Conservation (phyloP, 2,329 filamentous ascomycete species). For the Endoconidiophora laricicola region DNA sequence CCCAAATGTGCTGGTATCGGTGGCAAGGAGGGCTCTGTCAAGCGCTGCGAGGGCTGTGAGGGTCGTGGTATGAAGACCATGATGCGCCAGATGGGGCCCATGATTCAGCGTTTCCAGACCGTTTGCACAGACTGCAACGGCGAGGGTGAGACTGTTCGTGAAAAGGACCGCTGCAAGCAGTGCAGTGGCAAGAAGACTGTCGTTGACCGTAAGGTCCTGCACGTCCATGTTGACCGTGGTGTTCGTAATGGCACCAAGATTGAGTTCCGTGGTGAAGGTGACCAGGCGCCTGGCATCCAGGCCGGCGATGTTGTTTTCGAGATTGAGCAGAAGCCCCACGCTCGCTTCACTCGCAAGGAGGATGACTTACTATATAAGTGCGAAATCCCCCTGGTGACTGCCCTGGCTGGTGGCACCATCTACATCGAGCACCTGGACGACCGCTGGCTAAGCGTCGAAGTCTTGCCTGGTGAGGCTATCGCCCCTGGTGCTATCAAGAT, state of each 20-base stretch:
- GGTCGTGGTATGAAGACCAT: slow-evolving; percentile 98
- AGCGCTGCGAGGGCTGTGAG: slow-evolving; percentile 78
- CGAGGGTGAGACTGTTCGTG: slow-evolving; percentile 89
- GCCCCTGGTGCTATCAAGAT: slow-evolving; percentile 86
- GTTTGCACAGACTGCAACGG: slow-evolving; percentile 97
- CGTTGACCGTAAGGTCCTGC: slow-evolving; percentile 92
- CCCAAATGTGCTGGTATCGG: slow-evolving; percentile 84
- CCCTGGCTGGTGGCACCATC: slow-evolving; percentile 77
- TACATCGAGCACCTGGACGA: slow-evolving; percentile 95
- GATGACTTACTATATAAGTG: slow-evolving; percentile 92
- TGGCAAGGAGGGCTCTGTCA: slow-evolving; percentile 95
- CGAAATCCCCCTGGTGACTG: slow-evolving; percentile 90
- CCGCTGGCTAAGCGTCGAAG: slow-evolving; percentile 85
- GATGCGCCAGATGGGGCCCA: slow-evolving; percentile 99
- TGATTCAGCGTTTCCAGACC: slow-evolving; percentile 99
- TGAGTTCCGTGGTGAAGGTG: slow-evolving; percentile 91
- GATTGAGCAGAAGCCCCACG: slow-evolving; percentile 97
- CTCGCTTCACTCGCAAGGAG: slow-evolving; percentile 86
- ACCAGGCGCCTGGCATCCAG: slow-evolving; percentile 83
- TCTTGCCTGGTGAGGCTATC: slow-evolving; percentile 88
- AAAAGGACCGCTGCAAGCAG: slow-evolving; percentile 94
- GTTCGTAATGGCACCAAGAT: slow-evolving; percentile 90
- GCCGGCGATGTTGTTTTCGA: slow-evolving; percentile 96
- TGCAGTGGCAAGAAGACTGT: slow-evolving; percentile 96
- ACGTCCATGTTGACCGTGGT: slow-evolving; percentile 92